phyloP scores from a whole-genome alignment of 2,329 filamentous ascomycete species.

The Bipolaris oryzae region DNA sequence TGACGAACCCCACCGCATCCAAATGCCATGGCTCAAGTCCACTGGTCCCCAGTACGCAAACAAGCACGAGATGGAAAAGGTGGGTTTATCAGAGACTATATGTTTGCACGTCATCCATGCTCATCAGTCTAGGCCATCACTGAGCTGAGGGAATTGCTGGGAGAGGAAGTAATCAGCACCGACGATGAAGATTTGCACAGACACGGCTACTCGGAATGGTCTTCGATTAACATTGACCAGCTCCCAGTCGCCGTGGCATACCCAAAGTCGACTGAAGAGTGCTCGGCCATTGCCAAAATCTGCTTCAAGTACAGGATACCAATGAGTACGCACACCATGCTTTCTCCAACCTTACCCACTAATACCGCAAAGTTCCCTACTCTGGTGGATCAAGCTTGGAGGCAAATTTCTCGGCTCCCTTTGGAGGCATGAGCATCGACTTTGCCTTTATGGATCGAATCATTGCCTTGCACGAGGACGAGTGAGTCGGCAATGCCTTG shows the following conservation, averaged over 20 bases:
- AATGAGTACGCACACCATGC: constrained; percentile 56
- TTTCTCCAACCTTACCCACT: neutral
- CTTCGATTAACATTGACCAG: constrained; percentile 67
- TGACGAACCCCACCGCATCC: constrained; percentile 43
- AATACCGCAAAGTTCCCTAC: constrained; percentile 66
- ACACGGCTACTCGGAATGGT: constrained; percentile 75
- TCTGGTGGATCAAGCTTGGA: constrained; percentile 87
- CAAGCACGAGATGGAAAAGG: constrained; percentile 59
- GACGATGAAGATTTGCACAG: constrained; percentile 67
- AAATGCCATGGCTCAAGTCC: constrained; percentile 34
- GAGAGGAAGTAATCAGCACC: constrained; percentile 65
- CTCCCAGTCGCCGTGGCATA: constrained; percentile 70
- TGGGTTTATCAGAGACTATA: constrained; percentile 21
- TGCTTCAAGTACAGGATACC: constrained; percentile 82
- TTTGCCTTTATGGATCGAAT: constrained; percentile 88
- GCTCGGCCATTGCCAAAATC: constrained; percentile 68
- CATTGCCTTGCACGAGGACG: constrained; percentile 77
- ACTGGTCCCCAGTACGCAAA: constrained; percentile 55
- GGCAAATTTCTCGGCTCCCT: constrained; percentile 86
- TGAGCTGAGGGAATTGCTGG: constrained; percentile 59
- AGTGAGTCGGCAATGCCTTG: constrained; percentile 51
- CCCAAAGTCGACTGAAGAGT: constrained; percentile 68
- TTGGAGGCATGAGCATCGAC: constrained; percentile 86
- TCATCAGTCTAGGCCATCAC: constrained; percentile 56
- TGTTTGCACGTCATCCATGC: constrained; percentile 1